These are phyloP conservation scores for Scalesia atractyloides DNA, from an alignment of 129 eudicot genomes.

Conservation along the genomic window DNA sequence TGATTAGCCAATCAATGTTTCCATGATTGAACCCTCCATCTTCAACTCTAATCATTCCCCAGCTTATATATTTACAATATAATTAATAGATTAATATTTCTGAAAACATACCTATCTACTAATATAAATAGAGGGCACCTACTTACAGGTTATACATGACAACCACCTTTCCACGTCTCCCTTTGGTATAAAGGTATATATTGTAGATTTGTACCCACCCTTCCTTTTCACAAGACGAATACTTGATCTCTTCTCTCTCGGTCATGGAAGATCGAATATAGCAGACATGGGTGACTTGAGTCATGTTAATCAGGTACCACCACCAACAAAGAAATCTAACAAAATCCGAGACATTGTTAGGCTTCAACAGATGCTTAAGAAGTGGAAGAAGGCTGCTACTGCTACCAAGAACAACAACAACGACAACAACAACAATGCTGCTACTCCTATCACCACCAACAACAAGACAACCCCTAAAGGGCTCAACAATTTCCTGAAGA, in stretches of 20 bases:
- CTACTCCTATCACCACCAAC: background rate
- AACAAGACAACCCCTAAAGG: conserved; percentile 29
- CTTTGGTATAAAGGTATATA: background rate
- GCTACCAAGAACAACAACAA: conserved; percentile 24
- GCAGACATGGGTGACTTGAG: conserved; percentile 19
- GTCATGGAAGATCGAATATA: too few relatives aligned
- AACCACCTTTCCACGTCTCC: conserved; percentile 31
- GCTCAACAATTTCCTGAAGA: conserved; percentile 76
- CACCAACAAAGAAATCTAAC: conserved; percentile 68
- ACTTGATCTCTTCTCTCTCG: too few relatives aligned
- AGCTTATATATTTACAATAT: background rate
- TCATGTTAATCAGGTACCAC: conserved; percentile 3
- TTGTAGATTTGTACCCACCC: background rate
- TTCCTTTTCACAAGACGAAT: background rate
- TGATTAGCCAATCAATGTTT: conserved; percentile 39
- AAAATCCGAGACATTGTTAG: conserved; percentile 90
- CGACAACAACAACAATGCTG: conserved; percentile 2
- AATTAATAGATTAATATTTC: conserved; percentile 13
- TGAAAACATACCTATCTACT: background rate
- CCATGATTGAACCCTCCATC: conserved; percentile 37
- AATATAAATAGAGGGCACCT: conserved; percentile 26
- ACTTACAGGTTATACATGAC: conserved; percentile 28
- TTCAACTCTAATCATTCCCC: conserved; percentile 29
- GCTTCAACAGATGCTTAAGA: conserved; percentile 90
- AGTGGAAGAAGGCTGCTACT: conserved; percentile 79